phyloP scores from a whole-genome alignment of 352 stramenopile species.

The Chrysophaeum taylorii region DNA sequence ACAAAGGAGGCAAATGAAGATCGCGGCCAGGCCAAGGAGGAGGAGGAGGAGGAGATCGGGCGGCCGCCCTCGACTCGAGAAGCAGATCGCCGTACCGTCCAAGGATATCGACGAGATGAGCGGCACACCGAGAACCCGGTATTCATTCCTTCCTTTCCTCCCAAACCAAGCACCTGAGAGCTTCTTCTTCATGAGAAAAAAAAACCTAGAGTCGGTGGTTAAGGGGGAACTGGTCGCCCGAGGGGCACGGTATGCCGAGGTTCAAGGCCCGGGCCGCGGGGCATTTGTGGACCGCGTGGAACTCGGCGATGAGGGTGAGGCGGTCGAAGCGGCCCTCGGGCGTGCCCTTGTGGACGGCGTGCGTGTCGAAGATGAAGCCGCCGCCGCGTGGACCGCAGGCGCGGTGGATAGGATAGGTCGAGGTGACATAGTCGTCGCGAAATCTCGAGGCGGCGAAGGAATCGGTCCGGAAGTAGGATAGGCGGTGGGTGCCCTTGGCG shows the following conservation, averaged over 20 bases:
- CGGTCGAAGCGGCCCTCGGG: background rate
- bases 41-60: no score
- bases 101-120: no score
- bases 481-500: background rate
- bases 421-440: background rate
- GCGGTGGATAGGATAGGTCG: background rate
- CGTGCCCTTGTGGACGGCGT: background rate
- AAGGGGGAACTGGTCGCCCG: constrained; percentile 4
- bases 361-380: constrained; percentile 2
- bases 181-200: no score
- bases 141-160: no score
- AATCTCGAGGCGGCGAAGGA: background rate
- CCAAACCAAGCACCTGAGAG: no score
- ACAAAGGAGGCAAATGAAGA: no score
- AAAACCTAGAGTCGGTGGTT: no score
- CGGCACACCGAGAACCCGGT: no score
- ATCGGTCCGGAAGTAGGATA: background rate
- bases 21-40: no score
- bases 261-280: background rate
- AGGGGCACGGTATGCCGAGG: background rate
- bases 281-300: background rate
- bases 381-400: background rate
- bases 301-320: constrained; percentile 3
- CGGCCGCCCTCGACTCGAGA: no score
- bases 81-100: no score